Evolutionary conservation across 345 rosid genomes (phyloP), one percentile per base, ranked within the genome.

Genomic region (Barbarea vulgaris): DNA sequence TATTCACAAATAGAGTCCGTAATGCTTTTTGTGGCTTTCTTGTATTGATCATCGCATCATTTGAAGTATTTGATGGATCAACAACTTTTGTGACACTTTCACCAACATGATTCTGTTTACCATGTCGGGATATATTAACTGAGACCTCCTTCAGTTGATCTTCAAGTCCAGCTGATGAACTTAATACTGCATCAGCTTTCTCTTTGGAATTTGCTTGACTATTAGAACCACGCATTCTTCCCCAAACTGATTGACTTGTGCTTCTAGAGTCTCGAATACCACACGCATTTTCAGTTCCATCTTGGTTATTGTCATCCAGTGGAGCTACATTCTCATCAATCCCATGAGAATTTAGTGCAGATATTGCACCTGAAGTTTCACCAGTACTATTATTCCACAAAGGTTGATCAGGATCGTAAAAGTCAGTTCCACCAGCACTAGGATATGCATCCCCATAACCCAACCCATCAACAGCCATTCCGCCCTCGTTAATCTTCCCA

Each of bases 351-450:
- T 77, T 88, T 55, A 79, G 67, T 18, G 85, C 81, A 64, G 85
- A 48, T 34, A 81, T 79, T 44, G 87, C 70, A 80, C 80, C 73
- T 15, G 97, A 85, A 64, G 88, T 81, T 83, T 87, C 96, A 62
- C 84, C 93, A 77, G 83, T 86, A 82, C 73, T 82, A 65, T 81
- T 81, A 83, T 88, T 95, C 99, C 98, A 95, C 72, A 95, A 70
- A 51, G 98, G 99, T 78, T 95, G 98, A 83, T 95, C 99, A 74
- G 99, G 99, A 84, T 95, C 99, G 79, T 95, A 95, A 57, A 90
- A 78, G 82, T 95, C 99, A 48, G 89, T 84, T 70, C 87, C 93
- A 75, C 67, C 82, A 61, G 79, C 81, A 83, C 83, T 84, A 72
- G 86, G 64, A 80, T 71, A 87, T 55, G 77, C 85, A 83, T 83